Percentiles rank a stretch among this genome's conserved stretches.
phyloP scores from a whole-genome alignment of 257 asterid genomes.

The Fraxinus anomala region DNA sequence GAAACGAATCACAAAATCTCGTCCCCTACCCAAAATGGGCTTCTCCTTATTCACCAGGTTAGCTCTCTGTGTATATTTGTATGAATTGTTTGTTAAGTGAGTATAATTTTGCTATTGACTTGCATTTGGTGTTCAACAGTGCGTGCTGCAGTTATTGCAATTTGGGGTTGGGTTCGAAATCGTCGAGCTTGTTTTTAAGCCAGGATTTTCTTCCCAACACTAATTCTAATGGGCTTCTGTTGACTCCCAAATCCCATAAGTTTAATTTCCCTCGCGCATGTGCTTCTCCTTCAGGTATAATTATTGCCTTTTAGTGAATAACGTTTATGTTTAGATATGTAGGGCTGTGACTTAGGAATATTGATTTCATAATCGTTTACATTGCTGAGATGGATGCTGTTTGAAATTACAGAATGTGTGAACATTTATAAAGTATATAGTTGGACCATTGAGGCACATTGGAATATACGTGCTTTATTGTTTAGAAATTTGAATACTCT shows the following conservation, averaged over 20 bases:
- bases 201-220: conserved; percentile 31
- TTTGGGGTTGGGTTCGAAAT: conserved; percentile 48
- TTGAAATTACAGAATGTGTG: too few species aligned
- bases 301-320: conserved; percentile 13
- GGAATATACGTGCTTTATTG: too few species aligned
- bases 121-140: conserved; percentile 32
- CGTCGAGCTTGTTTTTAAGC: conserved; percentile 53
- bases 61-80: neutral
- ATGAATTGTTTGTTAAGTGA: neutral
- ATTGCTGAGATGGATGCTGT: too few species aligned
- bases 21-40: conserved; percentile 35
- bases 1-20: conserved; percentile 5
- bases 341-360: too few species aligned
- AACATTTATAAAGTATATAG: too few species aligned
- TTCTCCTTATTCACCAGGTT: conserved; percentile 52
- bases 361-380: neutral
- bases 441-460: too few species aligned
- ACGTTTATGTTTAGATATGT: neutral
- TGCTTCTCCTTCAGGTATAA: conserved; percentile 56
- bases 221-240: conserved; percentile 28
- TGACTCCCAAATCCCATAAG: conserved; percentile 35
- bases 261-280: conserved; percentile 36
- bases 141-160: conserved; percentile 37
- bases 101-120: conserved; percentile 10
- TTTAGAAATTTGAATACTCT: too few species aligned